Base-by-base conservation (phyloP, 1,139 yeast species). In the Hyphopichia buzzinii region DNA sequence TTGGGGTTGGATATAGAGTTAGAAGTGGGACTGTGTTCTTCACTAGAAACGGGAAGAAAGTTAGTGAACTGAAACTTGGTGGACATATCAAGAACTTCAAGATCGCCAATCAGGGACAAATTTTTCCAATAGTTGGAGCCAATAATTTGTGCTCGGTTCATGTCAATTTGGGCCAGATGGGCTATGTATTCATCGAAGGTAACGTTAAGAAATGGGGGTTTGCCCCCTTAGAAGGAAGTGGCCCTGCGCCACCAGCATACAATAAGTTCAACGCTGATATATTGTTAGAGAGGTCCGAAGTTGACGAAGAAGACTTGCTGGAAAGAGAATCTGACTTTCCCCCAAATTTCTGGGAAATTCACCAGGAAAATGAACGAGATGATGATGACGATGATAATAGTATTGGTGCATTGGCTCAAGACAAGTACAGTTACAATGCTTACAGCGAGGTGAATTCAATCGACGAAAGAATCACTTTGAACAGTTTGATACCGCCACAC, bases 31-130 rank as follows among this genome's bases (percentile, higher is more conserved):
- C 85, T 0, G 66, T 81, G 0, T 81, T 81, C 47, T 81, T 81
- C 62, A 81, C 89, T 1, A 62, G 85, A 44, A 81, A 81, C 48
- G 88, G 88, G 21, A 81, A 80, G 52, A 81, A 80, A 50, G 55
- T 81, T 23, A 77, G 79, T 38, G 92, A 84, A 54, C 74, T 79
- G 38, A 69, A 74, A 36, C 58, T 82, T 19, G 90, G 90, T 3
- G 92, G 90, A 1, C 87, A 83, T 49, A 68, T 81, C 26, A 79
- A 64, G 46, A 59, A 65, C 38, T 67, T 69, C 49, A 67, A 59
- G 38, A 51, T 64, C 8, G 59, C 64, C 3, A 50, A 60, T 26
- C 54, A 55, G 35, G 74, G 74, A 1, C 76, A 71, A 42, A 42
- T 77, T 10, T 77, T 55, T 47, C 83, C 83, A 8, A 70, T 67